Evolutionary conservation across 2,329 filamentous ascomycete species (phyloP).

Genomic region (Ceratocystis papillata): DNA sequence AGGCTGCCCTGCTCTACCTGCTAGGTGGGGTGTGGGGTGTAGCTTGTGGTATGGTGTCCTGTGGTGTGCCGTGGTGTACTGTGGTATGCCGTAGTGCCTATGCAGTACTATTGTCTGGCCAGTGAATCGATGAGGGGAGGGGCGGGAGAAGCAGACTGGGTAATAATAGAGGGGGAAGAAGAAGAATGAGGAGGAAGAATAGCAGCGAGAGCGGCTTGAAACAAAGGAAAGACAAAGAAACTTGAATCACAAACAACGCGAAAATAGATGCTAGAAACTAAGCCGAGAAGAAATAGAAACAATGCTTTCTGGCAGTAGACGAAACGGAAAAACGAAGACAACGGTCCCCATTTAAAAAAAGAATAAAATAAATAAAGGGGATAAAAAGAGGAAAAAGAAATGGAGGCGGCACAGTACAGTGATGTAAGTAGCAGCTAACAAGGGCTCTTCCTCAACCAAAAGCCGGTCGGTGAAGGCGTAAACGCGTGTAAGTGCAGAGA

Average conservation of each 20-base stretch:
- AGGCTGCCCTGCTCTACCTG: too few species aligned
- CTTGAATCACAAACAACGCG: conserved; percentile 8
- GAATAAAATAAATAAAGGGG: conserved; percentile 13
- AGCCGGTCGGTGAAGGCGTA: not conserved
- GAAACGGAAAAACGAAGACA: not conserved
- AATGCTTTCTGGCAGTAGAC: not conserved
- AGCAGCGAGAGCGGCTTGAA: not conserved
- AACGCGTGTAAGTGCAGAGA: conserved; percentile 18
- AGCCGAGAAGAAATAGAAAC: conserved; percentile 5
- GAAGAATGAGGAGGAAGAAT: not conserved
- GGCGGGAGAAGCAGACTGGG: not conserved
- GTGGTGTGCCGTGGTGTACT: not conserved
- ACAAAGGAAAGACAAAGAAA: conserved; percentile 7
- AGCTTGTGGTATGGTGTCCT: not conserved
- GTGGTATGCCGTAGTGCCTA: not conserved
- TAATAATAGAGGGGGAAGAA: not conserved
- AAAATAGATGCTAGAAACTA: not conserved
- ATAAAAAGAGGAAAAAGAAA: conserved; percentile 27
- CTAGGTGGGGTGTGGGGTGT: not conserved
- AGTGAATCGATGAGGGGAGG: not conserved
- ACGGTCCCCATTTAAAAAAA: not conserved
- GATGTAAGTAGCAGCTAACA: not conserved
- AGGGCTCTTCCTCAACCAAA: not conserved
- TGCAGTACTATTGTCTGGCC: not conserved
- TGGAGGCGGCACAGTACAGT: conserved; percentile 23